These are phyloP conservation scores for Marsdenia floribunda DNA, from an alignment of 257 asterid genomes.

Conservation along the genomic window DNA sequence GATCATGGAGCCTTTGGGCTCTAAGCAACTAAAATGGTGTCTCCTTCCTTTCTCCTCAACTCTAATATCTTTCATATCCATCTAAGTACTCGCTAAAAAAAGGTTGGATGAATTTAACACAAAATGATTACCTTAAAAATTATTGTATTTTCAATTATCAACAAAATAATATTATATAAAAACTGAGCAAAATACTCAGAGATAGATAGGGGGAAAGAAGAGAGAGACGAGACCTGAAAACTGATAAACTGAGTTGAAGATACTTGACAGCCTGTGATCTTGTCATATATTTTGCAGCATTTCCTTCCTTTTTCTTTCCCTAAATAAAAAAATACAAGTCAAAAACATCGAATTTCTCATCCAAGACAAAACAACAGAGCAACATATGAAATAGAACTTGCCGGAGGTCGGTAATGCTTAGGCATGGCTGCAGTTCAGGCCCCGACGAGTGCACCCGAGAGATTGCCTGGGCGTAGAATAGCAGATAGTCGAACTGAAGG, in stretches of 20 bases:
- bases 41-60: not conserved
- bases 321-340: slow-evolving; percentile 16
- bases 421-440: slow-evolving; percentile 31
- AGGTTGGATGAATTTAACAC: not conserved
- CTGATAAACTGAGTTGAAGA: slow-evolving; percentile 83
- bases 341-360: not conserved
- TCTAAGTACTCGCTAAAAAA: not conserved
- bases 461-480: not conserved
- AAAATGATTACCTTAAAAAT: not conserved
- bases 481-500: not conserved
- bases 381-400: slow-evolving; percentile 3
- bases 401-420: slow-evolving; percentile 46
- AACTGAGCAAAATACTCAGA: not conserved
- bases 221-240: slow-evolving; percentile 56
- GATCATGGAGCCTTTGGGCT: not conserved
- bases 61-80: not conserved
- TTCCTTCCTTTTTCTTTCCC: slow-evolving; percentile 99
- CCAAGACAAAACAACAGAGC: not conserved
- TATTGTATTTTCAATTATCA: too few relatives aligned
- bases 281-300: slow-evolving; percentile 84
- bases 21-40: not conserved
- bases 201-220: not conserved
- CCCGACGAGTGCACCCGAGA: not conserved
- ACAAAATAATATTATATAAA: too few relatives aligned
- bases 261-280: slow-evolving; percentile 78